A percentile compares a stretch with the other conserved stretches of the same genome.
Evolutionary conservation across 2,329 filamentous ascomycete genomes (phyloP).

Genomic region (Neopestalotiopsis clavispora): DNA sequence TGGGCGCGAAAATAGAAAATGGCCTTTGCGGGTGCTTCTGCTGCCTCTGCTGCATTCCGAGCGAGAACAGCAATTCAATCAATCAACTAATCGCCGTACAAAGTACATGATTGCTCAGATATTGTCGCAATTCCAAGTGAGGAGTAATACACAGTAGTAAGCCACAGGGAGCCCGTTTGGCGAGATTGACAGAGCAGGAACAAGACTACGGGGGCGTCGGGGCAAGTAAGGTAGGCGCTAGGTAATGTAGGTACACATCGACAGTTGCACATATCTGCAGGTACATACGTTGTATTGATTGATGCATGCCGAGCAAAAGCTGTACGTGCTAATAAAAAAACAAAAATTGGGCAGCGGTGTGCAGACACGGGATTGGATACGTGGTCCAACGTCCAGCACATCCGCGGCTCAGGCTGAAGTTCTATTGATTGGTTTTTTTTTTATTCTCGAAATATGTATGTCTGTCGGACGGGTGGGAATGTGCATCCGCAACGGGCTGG

Average conservation of each 20-base stretch:
- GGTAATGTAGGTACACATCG: background rate
- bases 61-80: background rate
- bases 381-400: background rate
- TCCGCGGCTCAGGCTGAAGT: background rate
- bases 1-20: background rate
- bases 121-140: background rate
- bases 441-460: background rate
- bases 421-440: background rate
- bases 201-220: background rate
- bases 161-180: background rate
- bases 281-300: background rate
- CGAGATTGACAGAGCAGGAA: background rate
- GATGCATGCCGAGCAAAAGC: background rate
- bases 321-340: background rate
- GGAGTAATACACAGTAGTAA: conserved; percentile 1
- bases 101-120: background rate
- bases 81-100: background rate
- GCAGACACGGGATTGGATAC: background rate
- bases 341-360: background rate
- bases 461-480: background rate
- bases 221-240: background rate
- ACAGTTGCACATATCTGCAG: background rate
- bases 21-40: background rate
- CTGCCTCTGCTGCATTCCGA: background rate
- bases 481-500: background rate